phyloP scores from a whole-genome alignment of 2,329 filamentous ascomycete species.

The Botrytis galanthina region DNA sequence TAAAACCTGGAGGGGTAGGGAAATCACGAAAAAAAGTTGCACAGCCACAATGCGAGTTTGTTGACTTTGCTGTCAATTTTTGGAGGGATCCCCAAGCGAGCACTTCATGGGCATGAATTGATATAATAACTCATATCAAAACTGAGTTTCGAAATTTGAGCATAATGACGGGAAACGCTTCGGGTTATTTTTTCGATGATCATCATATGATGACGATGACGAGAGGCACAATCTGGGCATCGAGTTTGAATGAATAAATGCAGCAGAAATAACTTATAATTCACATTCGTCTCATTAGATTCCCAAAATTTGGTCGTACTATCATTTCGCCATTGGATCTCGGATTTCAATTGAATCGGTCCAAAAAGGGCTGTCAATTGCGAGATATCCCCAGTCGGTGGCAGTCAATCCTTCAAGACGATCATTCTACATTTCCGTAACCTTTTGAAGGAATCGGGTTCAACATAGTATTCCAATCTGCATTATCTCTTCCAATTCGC shows the following conservation, averaged over 20 bases:
- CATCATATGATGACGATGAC: conserved; percentile 6
- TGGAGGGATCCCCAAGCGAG: conserved; percentile 1
- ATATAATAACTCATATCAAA: conserved; percentile 11
- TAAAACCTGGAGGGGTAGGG: background rate
- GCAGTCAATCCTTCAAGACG: background rate
- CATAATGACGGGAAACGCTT: background rate
- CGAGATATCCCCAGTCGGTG: background rate
- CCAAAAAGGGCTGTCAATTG: background rate
- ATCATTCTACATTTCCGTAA: background rate
- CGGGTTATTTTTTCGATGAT: background rate
- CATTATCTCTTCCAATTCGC: background rate
- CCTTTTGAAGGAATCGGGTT: background rate
- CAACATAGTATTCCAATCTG: background rate
- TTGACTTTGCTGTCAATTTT: background rate
- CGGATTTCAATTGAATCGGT: background rate
- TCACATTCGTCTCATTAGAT: background rate
- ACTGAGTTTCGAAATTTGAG: conserved; percentile 1
- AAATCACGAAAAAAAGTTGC: background rate
- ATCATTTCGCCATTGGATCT: background rate
- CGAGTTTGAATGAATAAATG: background rate
- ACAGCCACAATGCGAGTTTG: conserved; percentile 16
- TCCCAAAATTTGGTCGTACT: background rate
- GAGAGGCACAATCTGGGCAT: background rate
- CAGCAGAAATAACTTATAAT: background rate
- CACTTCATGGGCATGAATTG: conserved; percentile 14